Base-by-base conservation (phyloP, 495 filamentous ascomycete genomes). In the Physcia stellaris region DNA sequence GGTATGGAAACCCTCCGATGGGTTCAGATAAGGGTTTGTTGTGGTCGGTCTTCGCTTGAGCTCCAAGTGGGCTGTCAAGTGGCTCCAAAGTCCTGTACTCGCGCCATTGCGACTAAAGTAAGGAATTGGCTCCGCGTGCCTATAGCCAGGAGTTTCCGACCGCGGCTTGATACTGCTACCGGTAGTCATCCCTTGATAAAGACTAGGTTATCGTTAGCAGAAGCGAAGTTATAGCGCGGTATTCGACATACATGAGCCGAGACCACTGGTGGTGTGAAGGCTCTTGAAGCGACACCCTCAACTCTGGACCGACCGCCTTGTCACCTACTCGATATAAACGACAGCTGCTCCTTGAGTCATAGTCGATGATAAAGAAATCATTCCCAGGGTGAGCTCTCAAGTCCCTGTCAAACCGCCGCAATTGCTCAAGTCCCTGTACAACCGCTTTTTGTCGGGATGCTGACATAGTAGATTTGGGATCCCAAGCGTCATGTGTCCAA, bases 131-230 rank as follows among this genome's bases (percentile, higher is more conserved):
- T 48, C 9, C 10, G 37, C 16, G 16, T 30, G 32, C 4, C 13
- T 28, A 11, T 18, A 15, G 35, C 35, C 24, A 29, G 11, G 23
- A 34, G 12, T 31, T 35, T 45, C 32, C 15, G 24, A 28, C 16
- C 24, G 22, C 4, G 24, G 32, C 3, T 32, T 15, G 10, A 48
- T 48, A 22, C 48, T 51, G 22, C 43, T 40, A 9, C 48, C 48
- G 5, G 49, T 48, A 3, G 45, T 47, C 9, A 46, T 46, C 16
- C 49, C 49, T 40, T 51, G 49, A 15, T 48, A 51, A n/a, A 51
- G 32, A 27, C 48, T 51, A 20, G 13, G 24, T 4, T 9, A 20
- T n/a, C 6, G 31, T 51, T 27, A 48, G 44, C 24, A 0, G 5
- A 37, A 6, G 19, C 13, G 2, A 7, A 0, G 19, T 19, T 5